Evolutionary conservation across 106 monocot species (phyloP), one percentile per base, ranked within the genome.

Genomic region (Narthecium ossifragum): DNA sequence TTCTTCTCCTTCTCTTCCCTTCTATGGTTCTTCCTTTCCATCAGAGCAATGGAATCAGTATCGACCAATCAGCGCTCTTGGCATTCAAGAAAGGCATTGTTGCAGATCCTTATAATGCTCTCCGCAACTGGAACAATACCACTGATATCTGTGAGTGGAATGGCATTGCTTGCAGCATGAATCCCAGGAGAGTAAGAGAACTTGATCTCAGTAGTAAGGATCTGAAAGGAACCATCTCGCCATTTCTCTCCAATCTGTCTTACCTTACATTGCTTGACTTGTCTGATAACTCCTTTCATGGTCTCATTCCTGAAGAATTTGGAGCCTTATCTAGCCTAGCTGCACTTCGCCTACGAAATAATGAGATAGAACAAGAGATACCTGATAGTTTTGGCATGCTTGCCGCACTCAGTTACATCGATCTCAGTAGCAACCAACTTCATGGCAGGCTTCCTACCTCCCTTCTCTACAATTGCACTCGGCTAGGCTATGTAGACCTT

Each of bases 381-480:
- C 70, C 70, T 28, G 45, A 54, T 21, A 70, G 65, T 25, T 76
- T 76, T 54, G 58, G 58, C 60, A 70, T 53, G 65, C 65, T 76
- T 26, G 46, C 34, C 2, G 49, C 48, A 21, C 70, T 76, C 46
- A 52, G 64, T 5, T 76, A 70, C 31, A 59, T 74, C 36, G 46
- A 74, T 29, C 58, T 74, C n/a, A 55, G 67, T 53, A 54, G 40
- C 43, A 74, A 74, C 53, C 61, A 61, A 27, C 60, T 74, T 48
- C 37, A 31, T 41, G 73, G 73, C 31, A 34, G 9, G 15, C 66
- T 74, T 55, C 67, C 67, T 6, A 52, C 27, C 14, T 60, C 60
- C 46, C 29, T 80, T 4, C 48, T 83, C n/a, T 65, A 73, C 53
- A 73, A 82, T 43, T 73, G 82, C 52, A 72, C 68, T 26, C 23